Base-by-base conservation (phyloP, 1,284 basidiomycete species). In the Vanrija sp. region DNA sequence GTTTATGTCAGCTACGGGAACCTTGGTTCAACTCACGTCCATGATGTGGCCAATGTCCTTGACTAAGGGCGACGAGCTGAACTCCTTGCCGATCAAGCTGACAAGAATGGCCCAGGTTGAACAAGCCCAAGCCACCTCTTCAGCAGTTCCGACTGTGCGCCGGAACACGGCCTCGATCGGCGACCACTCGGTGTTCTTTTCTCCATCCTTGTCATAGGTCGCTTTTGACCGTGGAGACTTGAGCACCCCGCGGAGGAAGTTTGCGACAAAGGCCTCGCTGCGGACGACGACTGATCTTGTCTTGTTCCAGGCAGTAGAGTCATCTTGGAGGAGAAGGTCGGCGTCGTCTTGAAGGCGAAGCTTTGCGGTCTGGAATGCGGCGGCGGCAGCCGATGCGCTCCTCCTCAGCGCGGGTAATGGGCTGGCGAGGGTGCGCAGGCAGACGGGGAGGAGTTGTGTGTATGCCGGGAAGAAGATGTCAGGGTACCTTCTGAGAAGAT, bases 91-190 rank as follows among this genome's bases (percentile, higher is more conserved):
- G 43, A 76, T 66, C 19, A 76, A 47, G 45, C 62, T 72, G 15
- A 75, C 69, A 6, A 77, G 19, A 1, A 59, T 47, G 1, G 72
- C 61, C 74, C 73, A 76, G 7, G 67, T 67, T 4, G 72, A 61
- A 51, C 73, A 73, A 8, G 72, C 70, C 75, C 75, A 76, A 14
- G 65, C 61, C 2, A 71, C 71, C 8, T 68, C 69, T 24, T 63
- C 49, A 5, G 53, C 20, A 24, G 54, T 46, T n/a, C 66, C 57
- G 18, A 75, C 59, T 7, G 61, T 63, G 31, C 64, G 60, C 54
- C 64, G 69, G 50, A 75, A 60, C 8, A 61, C 41, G 16, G 55
- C 45, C 37, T 68, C 67, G 18, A 75, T 49, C 1, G 52, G 47
- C 14, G 45, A 48, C 64, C 67, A 72, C 47, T 72, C 68, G 20